A percentile compares a stretch with the other conserved stretches of the same genome.
phyloP scores from a whole-genome alignment of 83 land plant genomes.

The Picea abies region DNA sequence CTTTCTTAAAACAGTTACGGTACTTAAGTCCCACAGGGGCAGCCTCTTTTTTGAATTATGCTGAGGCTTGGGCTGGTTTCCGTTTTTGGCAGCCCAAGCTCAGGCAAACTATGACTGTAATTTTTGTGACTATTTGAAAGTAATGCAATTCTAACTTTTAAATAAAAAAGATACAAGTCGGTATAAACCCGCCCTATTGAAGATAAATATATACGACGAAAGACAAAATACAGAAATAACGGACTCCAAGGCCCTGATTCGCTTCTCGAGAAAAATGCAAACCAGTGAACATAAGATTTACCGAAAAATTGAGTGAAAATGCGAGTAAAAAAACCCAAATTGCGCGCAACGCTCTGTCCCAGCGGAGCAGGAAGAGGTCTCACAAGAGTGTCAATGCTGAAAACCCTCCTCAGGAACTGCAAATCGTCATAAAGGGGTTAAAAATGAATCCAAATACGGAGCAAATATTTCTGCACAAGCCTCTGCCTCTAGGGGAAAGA shows the following conservation, averaged over 20 bases:
- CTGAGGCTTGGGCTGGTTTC: too few relatives aligned
- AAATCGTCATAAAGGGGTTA: conserved; percentile 1
- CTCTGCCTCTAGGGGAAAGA: not conserved
- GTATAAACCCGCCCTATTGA: too few relatives aligned
- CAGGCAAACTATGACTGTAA: too few relatives aligned
- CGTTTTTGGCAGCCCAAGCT: too few relatives aligned
- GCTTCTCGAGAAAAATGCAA: not conserved
- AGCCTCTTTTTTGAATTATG: too few relatives aligned
- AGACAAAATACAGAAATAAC: not conserved
- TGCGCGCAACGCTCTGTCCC: conserved; percentile 76
- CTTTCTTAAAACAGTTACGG: too few relatives aligned
- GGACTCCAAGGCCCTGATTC: not conserved
- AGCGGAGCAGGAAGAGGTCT: conserved; percentile 89
- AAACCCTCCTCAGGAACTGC: conserved; percentile 70
- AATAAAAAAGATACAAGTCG: too few relatives aligned
- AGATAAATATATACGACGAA: too few relatives aligned
- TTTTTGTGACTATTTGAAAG: too few relatives aligned
- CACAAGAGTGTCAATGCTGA: conserved; percentile 85
- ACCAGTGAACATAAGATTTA: conserved; percentile 30
- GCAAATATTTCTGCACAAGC: not conserved
- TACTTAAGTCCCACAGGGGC: too few relatives aligned
- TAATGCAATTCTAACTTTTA: too few relatives aligned
- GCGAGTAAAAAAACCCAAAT: conserved; percentile 86
- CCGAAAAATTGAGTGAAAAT: conserved; percentile 98
- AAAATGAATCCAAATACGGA: not conserved